A percentile compares a stretch with the other conserved stretches of the same genome.
Evolutionary conservation across 495 filamentous ascomycete species (phyloP).

Genomic region (Sordaria brevicollis): DNA sequence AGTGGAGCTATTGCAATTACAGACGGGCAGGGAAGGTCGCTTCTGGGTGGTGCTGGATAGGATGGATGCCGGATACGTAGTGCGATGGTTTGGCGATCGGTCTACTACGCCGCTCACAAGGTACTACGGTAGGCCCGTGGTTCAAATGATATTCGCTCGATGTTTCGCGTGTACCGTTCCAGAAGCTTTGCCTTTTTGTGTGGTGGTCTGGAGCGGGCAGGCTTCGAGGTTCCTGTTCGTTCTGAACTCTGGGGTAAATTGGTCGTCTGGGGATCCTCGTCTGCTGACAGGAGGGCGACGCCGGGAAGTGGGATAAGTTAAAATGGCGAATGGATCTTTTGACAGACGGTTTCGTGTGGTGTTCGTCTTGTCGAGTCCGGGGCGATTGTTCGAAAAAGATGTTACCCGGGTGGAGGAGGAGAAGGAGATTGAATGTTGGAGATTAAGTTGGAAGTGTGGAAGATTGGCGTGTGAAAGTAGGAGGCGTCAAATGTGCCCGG

Average conservation of each 20-base stretch:
- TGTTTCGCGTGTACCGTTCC: not conserved
- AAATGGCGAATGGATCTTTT: not conserved
- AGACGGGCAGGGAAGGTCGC: not conserved
- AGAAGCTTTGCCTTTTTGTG: not conserved
- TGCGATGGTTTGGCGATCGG: not conserved
- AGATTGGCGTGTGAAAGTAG: not conserved
- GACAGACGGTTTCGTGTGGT: not conserved
- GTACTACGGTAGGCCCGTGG: not conserved
- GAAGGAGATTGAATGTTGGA: not conserved
- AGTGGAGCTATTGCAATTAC: not conserved
- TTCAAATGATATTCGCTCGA: not conserved
- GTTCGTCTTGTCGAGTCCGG: not conserved
- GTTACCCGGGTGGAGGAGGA: not conserved
- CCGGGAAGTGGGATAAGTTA: not conserved
- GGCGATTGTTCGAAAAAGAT: not conserved
- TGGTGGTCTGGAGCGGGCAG: not conserved
- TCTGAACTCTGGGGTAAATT: not conserved
- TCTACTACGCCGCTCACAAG: not conserved
- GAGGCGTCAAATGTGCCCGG: not conserved
- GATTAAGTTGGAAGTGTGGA: not conserved
- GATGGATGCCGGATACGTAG: not conserved
- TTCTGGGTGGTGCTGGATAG: not conserved
- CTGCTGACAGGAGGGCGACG: not conserved
- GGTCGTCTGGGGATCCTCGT: not conserved
- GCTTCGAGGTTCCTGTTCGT: not conserved